Base-by-base conservation (phyloP, 345 rosid species). In the Euclidium syriacum region DNA sequence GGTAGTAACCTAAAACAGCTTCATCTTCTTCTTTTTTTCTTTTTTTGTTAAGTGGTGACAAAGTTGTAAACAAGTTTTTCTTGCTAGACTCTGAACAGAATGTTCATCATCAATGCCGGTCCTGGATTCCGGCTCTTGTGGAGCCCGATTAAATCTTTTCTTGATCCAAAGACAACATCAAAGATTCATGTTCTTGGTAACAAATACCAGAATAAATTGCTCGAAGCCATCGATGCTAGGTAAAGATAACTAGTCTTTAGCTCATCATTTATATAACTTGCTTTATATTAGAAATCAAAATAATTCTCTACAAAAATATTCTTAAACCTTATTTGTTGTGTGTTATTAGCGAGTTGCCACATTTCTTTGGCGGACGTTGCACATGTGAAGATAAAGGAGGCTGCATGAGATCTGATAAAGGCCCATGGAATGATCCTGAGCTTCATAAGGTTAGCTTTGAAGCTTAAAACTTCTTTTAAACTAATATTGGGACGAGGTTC, bases 61-160 rank as follows among this genome's bases (percentile, higher is more conserved):
- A 39, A 19, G 15, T 6, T 40, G 7, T 23, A 40, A 18, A 8
- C 22, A 32, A 4, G 4, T 39, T 9, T 18, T 51, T 35, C 30
- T 58, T 65, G 1, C 62, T 43, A 94, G 99, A 90, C 97, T 20
- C 57, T 94, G 51, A 83, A 87, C 75, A 83, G 96, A 24, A 90
- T 94, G 99, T 90, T 85, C 77, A 94, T 94, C 79, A 87, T 90
- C 57, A 90, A 94, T 79, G 97, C 95, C 2, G 99, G 97, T 36
- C 27, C 95, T 24, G 96, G 95, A 77, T 94, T 94, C 74, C 75
- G 96, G 76, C 84, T 94, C 63, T 74, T 94, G 29, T 94, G 97
- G 99, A 87, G 72, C 60, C 78, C 96, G 0, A 76, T 90, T 3
- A 92, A 89, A 67, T 60, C 72, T 5, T 87, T 92, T 74, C 86